phyloP scores from a whole-genome alignment of 768 basidiomycete species.

The Pleurotus sapidus region DNA sequence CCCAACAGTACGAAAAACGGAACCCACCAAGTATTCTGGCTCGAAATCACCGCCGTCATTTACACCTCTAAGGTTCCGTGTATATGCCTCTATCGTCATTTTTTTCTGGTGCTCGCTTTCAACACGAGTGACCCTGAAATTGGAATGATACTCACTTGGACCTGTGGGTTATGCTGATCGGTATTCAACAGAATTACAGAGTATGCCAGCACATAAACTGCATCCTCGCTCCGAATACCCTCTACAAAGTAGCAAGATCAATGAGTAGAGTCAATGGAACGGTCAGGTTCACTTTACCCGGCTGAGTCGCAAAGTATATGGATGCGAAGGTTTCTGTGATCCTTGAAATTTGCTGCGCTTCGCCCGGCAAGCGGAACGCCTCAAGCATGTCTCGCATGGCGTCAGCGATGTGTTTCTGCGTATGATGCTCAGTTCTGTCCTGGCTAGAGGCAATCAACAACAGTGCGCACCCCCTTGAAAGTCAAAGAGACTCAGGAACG shows the following conservation, averaged over 20 bases:
- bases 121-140: not conserved
- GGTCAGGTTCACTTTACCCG: slow-evolving; percentile 47
- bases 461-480: slow-evolving; percentile 76
- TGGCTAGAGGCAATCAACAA: no score
- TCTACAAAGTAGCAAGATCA: slow-evolving; percentile 36
- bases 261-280: not conserved
- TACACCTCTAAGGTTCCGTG: slow-evolving; percentile 87
- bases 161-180: slow-evolving; percentile 93
- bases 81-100: slow-evolving; percentile 96
- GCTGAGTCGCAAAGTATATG: slow-evolving; percentile 80
- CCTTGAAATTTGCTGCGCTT: slow-evolving; percentile 88
- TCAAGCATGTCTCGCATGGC: slow-evolving; percentile 95
- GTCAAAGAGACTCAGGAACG: slow-evolving; percentile 86
- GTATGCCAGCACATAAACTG: slow-evolving; percentile 90
- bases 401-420: slow-evolving; percentile 90
- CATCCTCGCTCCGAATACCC: slow-evolving; percentile 89
- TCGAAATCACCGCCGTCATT: slow-evolving; percentile 86
- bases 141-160: slow-evolving; percentile 58
- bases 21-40: slow-evolving; percentile 74
- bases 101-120: slow-evolving; percentile 65
- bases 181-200: slow-evolving; percentile 99
- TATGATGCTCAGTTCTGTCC: no score
- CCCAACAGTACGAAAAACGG: not conserved
- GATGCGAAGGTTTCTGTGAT: slow-evolving; percentile 96
- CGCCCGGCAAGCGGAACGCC: slow-evolving; percentile 91